phyloP scores from a whole-genome alignment of 441 rosid species.

The Erodium trifolium region DNA sequence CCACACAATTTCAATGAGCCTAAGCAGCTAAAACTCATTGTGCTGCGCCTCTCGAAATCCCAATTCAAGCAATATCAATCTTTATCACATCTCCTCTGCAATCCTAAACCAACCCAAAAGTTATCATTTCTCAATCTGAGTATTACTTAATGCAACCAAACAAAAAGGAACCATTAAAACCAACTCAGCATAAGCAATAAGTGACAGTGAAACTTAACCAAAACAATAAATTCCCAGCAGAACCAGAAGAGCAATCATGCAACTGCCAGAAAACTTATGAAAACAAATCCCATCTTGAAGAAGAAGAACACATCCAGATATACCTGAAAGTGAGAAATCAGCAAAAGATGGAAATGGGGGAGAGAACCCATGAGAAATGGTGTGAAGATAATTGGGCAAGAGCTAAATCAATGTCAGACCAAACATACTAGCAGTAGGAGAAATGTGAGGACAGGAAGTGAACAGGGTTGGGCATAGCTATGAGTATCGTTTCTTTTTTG shows the following conservation, averaged over 20 bases:
- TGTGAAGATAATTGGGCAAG: background rate
- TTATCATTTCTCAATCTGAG: background rate
- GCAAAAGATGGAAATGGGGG: background rate
- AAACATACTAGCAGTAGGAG: background rate
- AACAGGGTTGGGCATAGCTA: background rate
- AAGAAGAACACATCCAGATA: background rate
- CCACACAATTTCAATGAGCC: constrained; percentile 35
- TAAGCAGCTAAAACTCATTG: constrained; percentile 55
- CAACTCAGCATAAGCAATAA: background rate
- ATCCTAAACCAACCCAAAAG: constrained; percentile 11
- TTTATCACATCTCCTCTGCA: constrained; percentile 20
- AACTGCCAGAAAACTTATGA: background rate
- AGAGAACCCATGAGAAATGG: background rate
- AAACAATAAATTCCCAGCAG: background rate
- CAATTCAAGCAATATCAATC: constrained; percentile 17
- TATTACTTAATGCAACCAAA: background rate
- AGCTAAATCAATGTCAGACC: background rate
- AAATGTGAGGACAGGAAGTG: background rate
- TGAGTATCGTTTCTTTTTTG: background rate
- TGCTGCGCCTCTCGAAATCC: constrained; percentile 10
- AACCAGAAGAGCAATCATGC: background rate
- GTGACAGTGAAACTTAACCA: background rate
- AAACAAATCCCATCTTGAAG: background rate
- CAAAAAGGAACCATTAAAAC: background rate
- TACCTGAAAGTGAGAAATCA: background rate